These are phyloP conservation scores for Drosera capensis DNA, from an alignment of 148 eudicot species.

Conservation along the genomic window DNA sequence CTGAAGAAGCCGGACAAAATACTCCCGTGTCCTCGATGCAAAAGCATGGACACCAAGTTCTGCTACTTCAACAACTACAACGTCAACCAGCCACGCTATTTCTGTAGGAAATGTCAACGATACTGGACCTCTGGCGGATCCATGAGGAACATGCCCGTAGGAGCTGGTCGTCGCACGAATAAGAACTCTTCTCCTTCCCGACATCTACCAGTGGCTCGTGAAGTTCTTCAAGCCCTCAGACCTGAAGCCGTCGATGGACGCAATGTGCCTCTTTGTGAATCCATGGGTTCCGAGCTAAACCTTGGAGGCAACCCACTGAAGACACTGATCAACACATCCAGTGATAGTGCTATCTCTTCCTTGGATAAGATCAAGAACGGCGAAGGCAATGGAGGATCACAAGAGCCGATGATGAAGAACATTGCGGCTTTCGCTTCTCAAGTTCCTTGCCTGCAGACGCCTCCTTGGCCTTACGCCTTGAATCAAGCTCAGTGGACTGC, in stretches of 20 bases:
- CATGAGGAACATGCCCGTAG: slow-evolving; percentile 23
- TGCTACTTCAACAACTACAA: not conserved
- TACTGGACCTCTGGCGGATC: too few relatives aligned
- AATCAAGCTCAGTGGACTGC: slow-evolving; percentile 19
- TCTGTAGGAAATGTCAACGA: not conserved
- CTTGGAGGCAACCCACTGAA: slow-evolving; percentile 8
- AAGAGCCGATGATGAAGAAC: slow-evolving; percentile 6
- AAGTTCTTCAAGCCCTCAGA: slow-evolving; percentile 15
- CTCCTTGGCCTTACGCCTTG: slow-evolving; percentile 24
- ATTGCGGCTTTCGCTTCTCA: slow-evolving; percentile 11
- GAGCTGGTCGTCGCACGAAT: slow-evolving; percentile 66
- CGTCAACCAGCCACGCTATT: not conserved
- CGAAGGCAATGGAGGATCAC: slow-evolving; percentile 4
- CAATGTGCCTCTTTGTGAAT: slow-evolving; percentile 37
- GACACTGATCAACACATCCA: slow-evolving; percentile 12
- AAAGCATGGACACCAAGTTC: not conserved
- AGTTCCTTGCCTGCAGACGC: slow-evolving; percentile 11
- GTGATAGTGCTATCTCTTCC: slow-evolving; percentile 1
- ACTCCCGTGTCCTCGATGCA: not conserved
- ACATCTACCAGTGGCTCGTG: slow-evolving; percentile 21
- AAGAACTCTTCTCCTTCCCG: slow-evolving; percentile 28
- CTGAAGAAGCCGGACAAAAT: not conserved
- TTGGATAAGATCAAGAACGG: slow-evolving; percentile 1
- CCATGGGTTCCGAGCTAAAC: slow-evolving; percentile 38
- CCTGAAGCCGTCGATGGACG: slow-evolving; percentile 25